Base-by-base conservation (phyloP, 306 rosid species). In the Quercus suber region DNA sequence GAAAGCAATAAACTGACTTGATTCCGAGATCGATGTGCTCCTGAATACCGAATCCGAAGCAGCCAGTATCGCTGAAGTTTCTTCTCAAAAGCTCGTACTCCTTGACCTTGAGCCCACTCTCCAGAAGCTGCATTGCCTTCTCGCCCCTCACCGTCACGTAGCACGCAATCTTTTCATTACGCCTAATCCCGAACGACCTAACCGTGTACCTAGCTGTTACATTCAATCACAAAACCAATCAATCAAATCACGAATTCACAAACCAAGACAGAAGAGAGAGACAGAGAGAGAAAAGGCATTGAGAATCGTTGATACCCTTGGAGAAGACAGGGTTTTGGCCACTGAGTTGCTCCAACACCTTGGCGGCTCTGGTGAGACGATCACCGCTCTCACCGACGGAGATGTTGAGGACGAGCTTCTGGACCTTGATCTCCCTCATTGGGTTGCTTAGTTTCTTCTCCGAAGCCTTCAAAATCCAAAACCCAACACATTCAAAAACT, bases 101-200 rank as follows among this genome's bases (percentile, higher is more conserved):
- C 83, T 91, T 93, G 49, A 89, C 94, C 88, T 93, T 91, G 71
- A 93, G 76, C 0, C 98, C 98, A 83, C 94, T 91, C 79, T 93
- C 98, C 87, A 91, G 79, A 19, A 91, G 97, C 64, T 91, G 94
- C 92, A 91, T 91, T 1, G 98, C 98, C 84, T 93, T 93, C 21
- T 93, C 98, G 19, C 97, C 97, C 69, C 94, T 88, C 15, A 89
- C 97, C 37, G 94, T 93, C 33, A 93, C 98, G 73, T 93, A 84
- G 88, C 98, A 93, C 1, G 97, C 98, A 78, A 93, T 93, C 87
- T 93, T 93, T 58, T 93, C 98, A 76, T 93, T 93, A 69, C 93
- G 83, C 73, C 97, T 88, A 60, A 93, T 93, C 21, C 97, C 98
- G 70, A 91, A 93, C 25, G 94, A 89, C 5, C 97, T 75, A 1